Base-by-base conservation (phyloP, 345 rosid genomes). In the Erucastrum elatum region DNA sequence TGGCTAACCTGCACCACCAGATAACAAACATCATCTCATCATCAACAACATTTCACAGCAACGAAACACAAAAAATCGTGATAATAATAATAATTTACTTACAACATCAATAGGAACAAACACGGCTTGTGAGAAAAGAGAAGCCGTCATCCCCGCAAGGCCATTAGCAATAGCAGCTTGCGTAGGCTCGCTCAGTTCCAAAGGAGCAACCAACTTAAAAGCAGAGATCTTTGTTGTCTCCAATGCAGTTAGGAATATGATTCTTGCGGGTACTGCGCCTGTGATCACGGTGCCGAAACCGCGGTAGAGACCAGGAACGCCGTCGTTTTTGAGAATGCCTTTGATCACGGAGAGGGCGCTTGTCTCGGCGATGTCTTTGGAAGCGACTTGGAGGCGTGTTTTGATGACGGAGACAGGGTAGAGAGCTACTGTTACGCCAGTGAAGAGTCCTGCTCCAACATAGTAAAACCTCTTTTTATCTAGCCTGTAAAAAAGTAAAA, bases 91-190 rank as follows among this genome's bases (percentile, higher is more conserved):
- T 33, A n/a, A n/a, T n/a, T n/a, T 29, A 83, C 94, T 63, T 86
- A 96, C 98, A 87, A 96, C 96, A 70, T 93, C 99, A 30, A 96
- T 84, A 12, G 99, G 99, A 80, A 93, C 96, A 86, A 91, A 96
- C 35, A 96, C 97, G 27, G 87, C 91, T 77, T 93, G 97, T 26
- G 99, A 84, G 82, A 82, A 89, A 16, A 93, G 87, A 9, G 99
- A 89, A 25, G 94, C 93, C 1, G 90, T 81, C 99, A 93, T 89
- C 82, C 99, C 99, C 39, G 94, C 99, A 78, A 88, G 77, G 37
- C 98, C 99, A 77, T 96, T 96, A 4, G 98, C 99, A 63, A 93
- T 30, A 67, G 99, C 99, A 0, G 98, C 98, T 80, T 93, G 85
- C 13, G 92, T 82, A 72, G 98, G 87, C 83, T 96, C 99, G 55